Conservation (phyloP, 2,329 filamentous ascomycete genomes). For the Metarhizium robertsii region DNA sequence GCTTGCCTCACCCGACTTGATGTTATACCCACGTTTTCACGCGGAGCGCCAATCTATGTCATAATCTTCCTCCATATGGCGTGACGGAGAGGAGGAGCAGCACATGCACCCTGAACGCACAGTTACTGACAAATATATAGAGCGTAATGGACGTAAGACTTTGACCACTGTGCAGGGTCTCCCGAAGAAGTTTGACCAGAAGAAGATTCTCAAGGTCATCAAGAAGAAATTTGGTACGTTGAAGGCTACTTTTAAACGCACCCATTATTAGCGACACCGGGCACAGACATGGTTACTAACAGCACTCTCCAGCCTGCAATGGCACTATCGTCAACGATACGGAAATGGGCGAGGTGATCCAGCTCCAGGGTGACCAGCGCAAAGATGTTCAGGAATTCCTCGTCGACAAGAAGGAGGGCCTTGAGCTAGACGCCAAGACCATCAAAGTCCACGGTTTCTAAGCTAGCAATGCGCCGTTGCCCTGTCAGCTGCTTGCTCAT, state of each 20-base stretch:
- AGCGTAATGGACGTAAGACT: constrained; percentile 99
- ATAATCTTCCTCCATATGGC: background rate
- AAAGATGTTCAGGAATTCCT: constrained; percentile 98
- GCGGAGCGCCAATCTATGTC: background rate
- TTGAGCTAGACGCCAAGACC: constrained; percentile 90
- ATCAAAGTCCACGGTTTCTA: constrained; percentile 72
- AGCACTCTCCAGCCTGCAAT: constrained; percentile 71
- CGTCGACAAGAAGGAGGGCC: constrained; percentile 87
- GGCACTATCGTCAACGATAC: constrained; percentile 94
- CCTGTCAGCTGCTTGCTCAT: constrained; percentile 21
- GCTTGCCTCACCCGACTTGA: background rate
- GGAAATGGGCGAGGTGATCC: constrained; percentile 98
- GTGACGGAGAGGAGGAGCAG: constrained; percentile 1
- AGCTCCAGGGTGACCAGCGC: constrained; percentile 98
- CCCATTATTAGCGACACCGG: background rate
- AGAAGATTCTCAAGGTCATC: constrained; percentile 99
- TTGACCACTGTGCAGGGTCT: constrained; percentile 99
- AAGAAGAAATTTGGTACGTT: constrained; percentile 94
- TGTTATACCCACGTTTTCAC: background rate
- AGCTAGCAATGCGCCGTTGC: constrained; percentile 29
- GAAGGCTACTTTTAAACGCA: background rate
- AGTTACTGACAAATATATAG: constrained; percentile 44
- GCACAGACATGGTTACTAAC: constrained; percentile 6
- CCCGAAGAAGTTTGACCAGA: constrained; percentile 97
- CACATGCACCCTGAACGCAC: background rate